A percentile compares a stretch with the other conserved stretches of the same genome.
Conservation (phyloP, 2,329 filamentous ascomycete genomes). For the Pyrenophora graminea region DNA sequence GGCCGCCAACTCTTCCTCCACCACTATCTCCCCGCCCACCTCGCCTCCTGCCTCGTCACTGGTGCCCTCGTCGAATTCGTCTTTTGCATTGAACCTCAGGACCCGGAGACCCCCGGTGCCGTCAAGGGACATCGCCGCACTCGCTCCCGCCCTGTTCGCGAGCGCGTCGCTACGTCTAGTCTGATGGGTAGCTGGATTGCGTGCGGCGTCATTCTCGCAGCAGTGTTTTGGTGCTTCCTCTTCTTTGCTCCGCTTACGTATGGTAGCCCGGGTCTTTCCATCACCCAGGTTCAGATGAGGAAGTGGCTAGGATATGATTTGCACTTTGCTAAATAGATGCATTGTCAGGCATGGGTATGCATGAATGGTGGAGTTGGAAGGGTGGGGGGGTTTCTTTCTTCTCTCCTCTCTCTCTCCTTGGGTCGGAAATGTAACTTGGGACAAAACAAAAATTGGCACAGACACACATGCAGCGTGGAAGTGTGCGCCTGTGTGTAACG, state of each 20-base stretch:
- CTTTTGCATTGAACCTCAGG: conserved; percentile 81
- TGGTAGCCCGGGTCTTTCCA: conserved; percentile 83
- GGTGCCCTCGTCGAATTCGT: conserved; percentile 93
- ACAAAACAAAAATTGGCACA: too few species aligned
- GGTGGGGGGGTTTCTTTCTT: not conserved
- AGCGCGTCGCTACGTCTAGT: conserved; percentile 79
- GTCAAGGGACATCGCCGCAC: conserved; percentile 42
- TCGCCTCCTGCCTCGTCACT: conserved; percentile 87
- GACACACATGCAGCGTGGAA: too few species aligned
- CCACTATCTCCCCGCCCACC: conserved; percentile 93
- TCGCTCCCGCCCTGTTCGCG: conserved; percentile 74
- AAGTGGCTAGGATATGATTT: conserved; percentile 98
- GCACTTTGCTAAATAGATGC: conserved; percentile 89
- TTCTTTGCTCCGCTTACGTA: conserved; percentile 97
- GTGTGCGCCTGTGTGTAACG: too few species aligned
- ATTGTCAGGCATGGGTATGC: not conserved
- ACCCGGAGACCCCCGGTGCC: conserved; percentile 47
- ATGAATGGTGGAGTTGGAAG: not conserved
- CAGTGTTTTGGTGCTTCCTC: conserved; percentile 77
- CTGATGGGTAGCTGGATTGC: conserved; percentile 80
- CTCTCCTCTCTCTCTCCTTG: not conserved
- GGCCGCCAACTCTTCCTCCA: conserved; percentile 97
- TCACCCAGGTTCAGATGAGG: conserved; percentile 76
- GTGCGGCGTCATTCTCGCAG: conserved; percentile 67
- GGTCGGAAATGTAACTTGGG: too few species aligned